phyloP scores from a whole-genome alignment of 192 early-diverging fungal genomes.

The Fimicolochytrium jonesii region DNA sequence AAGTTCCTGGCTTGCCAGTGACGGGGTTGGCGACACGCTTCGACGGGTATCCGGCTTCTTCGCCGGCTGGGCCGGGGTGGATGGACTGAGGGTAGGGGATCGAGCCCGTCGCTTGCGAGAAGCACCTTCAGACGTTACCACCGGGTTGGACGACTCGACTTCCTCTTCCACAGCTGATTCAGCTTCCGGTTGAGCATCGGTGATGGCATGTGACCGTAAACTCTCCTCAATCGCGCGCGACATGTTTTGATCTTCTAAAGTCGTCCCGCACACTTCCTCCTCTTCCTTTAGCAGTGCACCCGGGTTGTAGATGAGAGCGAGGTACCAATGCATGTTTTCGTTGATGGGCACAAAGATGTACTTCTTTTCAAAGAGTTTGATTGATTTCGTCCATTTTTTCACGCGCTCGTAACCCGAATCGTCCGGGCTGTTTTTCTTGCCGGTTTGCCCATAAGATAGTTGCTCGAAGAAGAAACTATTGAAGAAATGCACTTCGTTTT shows the following conservation, averaged over 20 bases:
- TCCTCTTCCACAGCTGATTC: neutral
- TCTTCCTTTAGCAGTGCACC: slow-evolving; percentile 29
- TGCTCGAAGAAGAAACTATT: slow-evolving; percentile 82
- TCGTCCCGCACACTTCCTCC: slow-evolving; percentile 9
- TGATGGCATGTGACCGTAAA: neutral
- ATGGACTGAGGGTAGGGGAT: too few species aligned
- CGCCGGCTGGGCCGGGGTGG: too few species aligned
- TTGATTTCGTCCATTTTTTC: slow-evolving; percentile 71
- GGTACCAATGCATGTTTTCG: slow-evolving; percentile 89
- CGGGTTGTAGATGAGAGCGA: slow-evolving; percentile 75
- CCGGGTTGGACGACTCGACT: neutral
- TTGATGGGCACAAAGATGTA: slow-evolving; percentile 84
- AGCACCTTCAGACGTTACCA: too few species aligned
- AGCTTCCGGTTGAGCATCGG: neutral
- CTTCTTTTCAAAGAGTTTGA: slow-evolving; percentile 71
- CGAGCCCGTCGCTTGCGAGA: too few species aligned
- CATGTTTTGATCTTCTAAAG: neutral
- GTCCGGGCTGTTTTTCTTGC: slow-evolving; percentile 20
- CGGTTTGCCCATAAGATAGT: slow-evolving; percentile 35
- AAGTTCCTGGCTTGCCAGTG: too few species aligned
- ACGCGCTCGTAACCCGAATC: slow-evolving; percentile 57
- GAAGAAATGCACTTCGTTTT: slow-evolving; percentile 75
- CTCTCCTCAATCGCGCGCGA: neutral
- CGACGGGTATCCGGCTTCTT: too few species aligned
- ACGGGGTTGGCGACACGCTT: too few species aligned